These are phyloP conservation scores for Cytospora schulzeri DNA, from an alignment of 2,329 filamentous ascomycete species.

Conservation along the genomic window DNA sequence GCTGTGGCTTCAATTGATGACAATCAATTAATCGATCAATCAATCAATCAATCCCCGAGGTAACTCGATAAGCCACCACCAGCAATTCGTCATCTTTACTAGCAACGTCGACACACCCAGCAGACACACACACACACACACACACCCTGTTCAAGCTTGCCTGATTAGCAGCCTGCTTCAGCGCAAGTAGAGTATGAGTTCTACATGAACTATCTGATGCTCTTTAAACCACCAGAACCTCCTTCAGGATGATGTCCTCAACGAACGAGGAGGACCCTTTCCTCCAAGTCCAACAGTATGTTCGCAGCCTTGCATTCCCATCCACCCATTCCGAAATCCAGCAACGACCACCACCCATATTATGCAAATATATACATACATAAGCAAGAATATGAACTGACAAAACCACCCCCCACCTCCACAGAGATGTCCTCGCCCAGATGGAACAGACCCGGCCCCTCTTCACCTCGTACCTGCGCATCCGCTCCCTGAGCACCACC, in stretches of 20 bases:
- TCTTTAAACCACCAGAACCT: constrained; percentile 7
- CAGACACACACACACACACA: no score
- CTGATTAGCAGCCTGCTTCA: background rate
- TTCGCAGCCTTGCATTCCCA: no score
- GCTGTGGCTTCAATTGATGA: background rate
- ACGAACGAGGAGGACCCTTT: constrained; percentile 70
- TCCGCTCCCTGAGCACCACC: constrained; percentile 78
- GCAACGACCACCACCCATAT: background rate
- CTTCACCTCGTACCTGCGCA: constrained; percentile 93
- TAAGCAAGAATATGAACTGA: constrained; percentile 1
- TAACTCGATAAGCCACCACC: constrained; percentile 9
- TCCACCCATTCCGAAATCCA: background rate
- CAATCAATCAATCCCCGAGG: background rate
- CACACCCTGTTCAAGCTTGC: background rate
- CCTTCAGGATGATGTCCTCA: constrained; percentile 64
- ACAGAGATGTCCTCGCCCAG: constrained; percentile 84
- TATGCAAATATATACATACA: background rate
- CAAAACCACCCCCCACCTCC: background rate
- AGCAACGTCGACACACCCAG: background rate
- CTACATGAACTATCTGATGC: constrained; percentile 19
- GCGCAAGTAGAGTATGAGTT: background rate
- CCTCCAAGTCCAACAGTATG: constrained; percentile 70
- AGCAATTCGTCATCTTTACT: background rate
- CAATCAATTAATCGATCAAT: background rate
- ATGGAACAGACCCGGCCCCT: constrained; percentile 80